Conservation (phyloP, 2,329 filamentous ascomycete genomes). For the Piedraia hortae region DNA sequence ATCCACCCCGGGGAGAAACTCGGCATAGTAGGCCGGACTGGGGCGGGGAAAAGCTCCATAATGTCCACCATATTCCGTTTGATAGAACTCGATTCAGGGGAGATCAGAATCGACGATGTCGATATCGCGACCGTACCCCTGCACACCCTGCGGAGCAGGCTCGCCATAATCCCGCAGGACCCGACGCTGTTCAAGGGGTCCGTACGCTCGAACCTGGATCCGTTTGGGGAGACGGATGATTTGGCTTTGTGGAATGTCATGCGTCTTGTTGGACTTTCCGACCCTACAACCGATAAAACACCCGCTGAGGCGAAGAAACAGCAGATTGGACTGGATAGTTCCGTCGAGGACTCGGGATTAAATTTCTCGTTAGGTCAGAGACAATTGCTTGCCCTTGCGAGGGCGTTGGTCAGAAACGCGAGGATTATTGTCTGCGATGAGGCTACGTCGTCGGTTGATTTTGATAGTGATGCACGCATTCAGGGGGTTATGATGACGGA, state of each 20-base stretch:
- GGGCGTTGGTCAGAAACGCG: conserved; percentile 62
- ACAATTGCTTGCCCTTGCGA: conserved; percentile 79
- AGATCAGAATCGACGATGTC: conserved; percentile 22
- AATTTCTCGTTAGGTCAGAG: conserved; percentile 91
- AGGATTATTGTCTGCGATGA: conserved; percentile 95
- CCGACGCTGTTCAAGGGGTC: conserved; percentile 62
- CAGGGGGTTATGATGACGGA: conserved; percentile 64
- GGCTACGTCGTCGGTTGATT: conserved; percentile 75
- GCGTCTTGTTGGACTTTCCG: conserved; percentile 36
- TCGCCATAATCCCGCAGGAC: conserved; percentile 58
- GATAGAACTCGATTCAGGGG: conserved; percentile 20
- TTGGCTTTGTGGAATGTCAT: conserved; percentile 53
- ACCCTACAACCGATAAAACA: too few species aligned
- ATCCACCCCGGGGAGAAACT: conserved; percentile 51
- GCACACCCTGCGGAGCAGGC: conserved; percentile 43
- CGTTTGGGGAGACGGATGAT: conserved; percentile 53
- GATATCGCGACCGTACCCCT: conserved; percentile 45
- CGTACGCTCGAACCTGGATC: conserved; percentile 52
- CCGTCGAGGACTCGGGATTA: conserved; percentile 78
- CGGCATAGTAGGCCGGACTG: conserved; percentile 56
- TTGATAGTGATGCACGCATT: conserved; percentile 91
- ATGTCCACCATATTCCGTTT: conserved; percentile 62
- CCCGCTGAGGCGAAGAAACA: conserved; percentile 18
- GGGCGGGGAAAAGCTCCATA: conserved; percentile 60
- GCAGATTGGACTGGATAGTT: conserved; percentile 55